Evolutionary conservation across 1,139 yeast species (phyloP), one percentile per base, ranked within the genome.

Genomic region (Zygoascus hellenicus): DNA sequence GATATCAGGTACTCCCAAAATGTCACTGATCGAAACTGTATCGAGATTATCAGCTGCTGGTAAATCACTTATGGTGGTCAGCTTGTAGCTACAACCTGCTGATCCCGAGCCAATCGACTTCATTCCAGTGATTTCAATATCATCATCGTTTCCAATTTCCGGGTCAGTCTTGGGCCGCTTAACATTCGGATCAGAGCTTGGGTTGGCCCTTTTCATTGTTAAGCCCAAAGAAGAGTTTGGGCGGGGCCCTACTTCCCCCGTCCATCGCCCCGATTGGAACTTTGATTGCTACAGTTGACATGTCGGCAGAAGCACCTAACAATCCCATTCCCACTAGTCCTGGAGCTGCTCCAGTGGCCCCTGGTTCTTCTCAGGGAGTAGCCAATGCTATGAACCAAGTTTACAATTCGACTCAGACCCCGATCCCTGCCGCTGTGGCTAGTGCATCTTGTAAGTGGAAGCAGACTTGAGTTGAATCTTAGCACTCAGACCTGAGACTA

Each of bases 391-490:
- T 30, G 39, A 47, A 50, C 14, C 11, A 37, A 10, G 38, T 55
- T 13, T 53, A 55, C 49, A 48, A 50, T 17, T 56, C 60, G 5
- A 51, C 57, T 9, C 51, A 57, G 42, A 58, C 61, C 1, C 62
- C 62, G 10, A 47, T 56, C 15, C 62, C 62, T 10, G 62, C 62
- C 9, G 60, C 58, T 2, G 16, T 51, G 42, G 58, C 61, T 9
- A 52, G 62, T 2, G 55, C 47, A 5, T 42, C 51, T 9, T 50
- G 62, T 58, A 51, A 43, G 62, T 50, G 26, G 26, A 32, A 14
- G 10, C 7, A 11, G 32, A 28, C 19, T 13, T 4, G 16, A 11
- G 14, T 33, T 17, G 9, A 33, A 11, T 32, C n/a, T 5, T 45
- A 22, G 9, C 41, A 31, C 28, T 26, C n/a, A n/a, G 9, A n/a